Evolutionary conservation across 1,139 yeast genomes (phyloP), one percentile per base, ranked within the genome.

Genomic region (Debaryomycetaceae sp.): DNA sequence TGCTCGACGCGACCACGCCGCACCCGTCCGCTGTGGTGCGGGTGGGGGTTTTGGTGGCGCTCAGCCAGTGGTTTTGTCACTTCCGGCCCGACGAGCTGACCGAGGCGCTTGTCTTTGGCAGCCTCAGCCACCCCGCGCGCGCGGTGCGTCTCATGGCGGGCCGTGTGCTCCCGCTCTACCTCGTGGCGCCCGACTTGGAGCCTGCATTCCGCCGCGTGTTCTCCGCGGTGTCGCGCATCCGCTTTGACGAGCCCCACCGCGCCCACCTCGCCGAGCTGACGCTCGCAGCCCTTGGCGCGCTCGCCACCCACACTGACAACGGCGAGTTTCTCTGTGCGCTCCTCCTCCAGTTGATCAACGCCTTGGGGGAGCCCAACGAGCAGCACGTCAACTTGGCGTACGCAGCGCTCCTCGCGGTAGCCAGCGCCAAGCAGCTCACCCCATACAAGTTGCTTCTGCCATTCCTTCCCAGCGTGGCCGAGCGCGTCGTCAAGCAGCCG

Each of bases 391-490:
- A 83, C 30, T 58, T 80, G 31, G 85, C 84, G 0, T 75, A 76
- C 40, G 75, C 73, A 44, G 75, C 76, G 32, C 52, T 83, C 14
- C 52, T 70, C 14, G 54, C 63, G 16, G 65, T 79, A 9, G 69
- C 80, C 0, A 51, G 56, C 13, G 55, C 65, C 2, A 63, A 65
- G 36, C 50, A 59, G 2, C 50, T 74, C 18, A 71, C 83, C 2
- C 79, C 86, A 0, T 78, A 80, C 60, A 84, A 83, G 46, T 54
- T 91, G 12, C 58, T 88, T 21, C 74, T 86, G 3, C 95, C 96
- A 0, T 83, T 77, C 41, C 68, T 91, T 48, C 84, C 93, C 1
- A 71, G 83, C 30, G 64, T 88, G n/a, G 73, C 91, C 24, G 72
- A 78, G 32, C 68, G 73, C 29, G 65, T 85, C 11, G 78, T 85